Evolutionary conservation across 2,329 filamentous ascomycete species (phyloP), one percentile per base, ranked within the genome.

Genomic region (Corynespora cassiicola): DNA sequence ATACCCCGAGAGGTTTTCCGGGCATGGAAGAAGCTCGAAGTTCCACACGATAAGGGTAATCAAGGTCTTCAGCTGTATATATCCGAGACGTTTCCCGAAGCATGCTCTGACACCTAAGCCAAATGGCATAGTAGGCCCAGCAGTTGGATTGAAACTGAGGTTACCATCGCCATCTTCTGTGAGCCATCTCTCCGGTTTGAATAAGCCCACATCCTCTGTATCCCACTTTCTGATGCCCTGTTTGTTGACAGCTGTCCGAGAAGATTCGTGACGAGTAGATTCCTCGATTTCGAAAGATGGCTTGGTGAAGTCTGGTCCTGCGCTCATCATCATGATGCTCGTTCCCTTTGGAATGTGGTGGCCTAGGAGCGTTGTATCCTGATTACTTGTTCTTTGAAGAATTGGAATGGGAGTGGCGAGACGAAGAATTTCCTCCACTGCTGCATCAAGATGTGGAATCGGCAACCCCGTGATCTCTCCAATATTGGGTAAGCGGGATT

Each of bases 121-220:
- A 42, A 65, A 66, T 1, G 27, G 23, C 8, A 62, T 12, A 21
- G 51, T 42, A 2, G 61, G 61, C 3, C 58, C 62, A 6, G 57
- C 50, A 3, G 2, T 28, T 0, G 41, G 12, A 35, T 63, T 50
- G 26, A 57, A 62, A 14, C 35, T 39, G 9, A 29, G 10, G 7
- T 15, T 51, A 23, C 8, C 39, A 5, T 33, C 34, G 5, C 52
- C 48, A 8, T 63, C 52, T 5, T 23, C 45, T 2, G 47, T 50
- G 4, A 75, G 52, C 73, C 72, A 75, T 24, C 72, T 55, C 36
- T 66, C 58, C 1, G 73, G 72, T 11, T 63, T 52, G 45, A 75
- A 75, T 2, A 22, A 42, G 10, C 31, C 35, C 14, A 71, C 58
- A 8, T 61, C 55, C 2, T 42, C 37, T 17, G 38, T 28, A 10